Evolutionary conservation across 2,329 filamentous ascomycete species (phyloP).

Genomic region (Alternaria arbusti): DNA sequence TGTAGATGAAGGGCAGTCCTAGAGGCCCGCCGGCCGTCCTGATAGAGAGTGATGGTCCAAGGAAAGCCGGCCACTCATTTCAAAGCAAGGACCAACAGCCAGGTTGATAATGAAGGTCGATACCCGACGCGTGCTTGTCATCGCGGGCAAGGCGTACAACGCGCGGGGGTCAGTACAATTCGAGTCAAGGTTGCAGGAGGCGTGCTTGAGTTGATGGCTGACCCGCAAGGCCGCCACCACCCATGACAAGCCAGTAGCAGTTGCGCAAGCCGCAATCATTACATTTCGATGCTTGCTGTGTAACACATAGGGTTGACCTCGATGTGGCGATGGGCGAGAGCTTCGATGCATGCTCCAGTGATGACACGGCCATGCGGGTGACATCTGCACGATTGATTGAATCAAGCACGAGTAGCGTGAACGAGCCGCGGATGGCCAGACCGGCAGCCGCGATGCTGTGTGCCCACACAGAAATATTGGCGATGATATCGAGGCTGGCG

Average conservation of each 20-base stretch:
- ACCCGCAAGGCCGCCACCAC: conserved; percentile 23
- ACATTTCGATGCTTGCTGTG: conserved; percentile 43
- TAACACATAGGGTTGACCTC: conserved; percentile 32
- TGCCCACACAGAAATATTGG: neutral
- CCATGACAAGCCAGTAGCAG: conserved; percentile 24
- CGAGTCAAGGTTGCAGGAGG: conserved; percentile 39
- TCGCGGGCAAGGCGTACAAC: conserved; percentile 32
- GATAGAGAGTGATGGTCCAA: conserved; percentile 11
- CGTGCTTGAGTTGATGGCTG: conserved; percentile 35
- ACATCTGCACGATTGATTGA: conserved; percentile 47
- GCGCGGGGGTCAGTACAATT: conserved; percentile 41
- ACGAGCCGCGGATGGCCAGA: conserved; percentile 27
- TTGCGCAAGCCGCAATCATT: conserved; percentile 32
- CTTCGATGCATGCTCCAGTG: conserved; percentile 42
- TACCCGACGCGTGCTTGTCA: conserved; percentile 33
- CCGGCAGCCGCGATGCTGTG: conserved; percentile 21
- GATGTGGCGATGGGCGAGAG: conserved; percentile 29
- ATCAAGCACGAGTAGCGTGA: conserved; percentile 28
- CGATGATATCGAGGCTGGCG: conserved; percentile 1
- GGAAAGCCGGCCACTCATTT: conserved; percentile 23
- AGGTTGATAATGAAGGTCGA: conserved; percentile 28
- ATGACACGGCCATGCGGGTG: conserved; percentile 45
- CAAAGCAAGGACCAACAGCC: conserved; percentile 33
- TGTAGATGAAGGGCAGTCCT: conserved; percentile 23
- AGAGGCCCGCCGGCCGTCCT: conserved; percentile 33